Conservation (phyloP, 2,329 filamentous ascomycete species). For the Sclerotinia sclerotiorum region DNA sequence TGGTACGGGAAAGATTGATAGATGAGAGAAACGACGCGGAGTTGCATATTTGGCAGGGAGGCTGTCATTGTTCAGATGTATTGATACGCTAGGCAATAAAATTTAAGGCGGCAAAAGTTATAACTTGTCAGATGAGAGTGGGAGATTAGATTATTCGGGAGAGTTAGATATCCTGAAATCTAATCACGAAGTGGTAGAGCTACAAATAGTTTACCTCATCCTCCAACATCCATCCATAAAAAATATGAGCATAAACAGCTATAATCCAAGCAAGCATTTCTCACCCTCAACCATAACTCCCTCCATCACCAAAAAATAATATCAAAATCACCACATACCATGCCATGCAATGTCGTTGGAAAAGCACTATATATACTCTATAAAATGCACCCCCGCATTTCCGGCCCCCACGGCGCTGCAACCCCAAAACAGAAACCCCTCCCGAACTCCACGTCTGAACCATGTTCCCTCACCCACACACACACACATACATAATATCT, state of each 20-base stretch:
- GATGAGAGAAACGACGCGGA: conserved; percentile 41
- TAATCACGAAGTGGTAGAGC: not conserved
- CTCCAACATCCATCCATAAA: not conserved
- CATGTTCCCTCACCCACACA: conserved; percentile 13
- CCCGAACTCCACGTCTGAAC: conserved; percentile 16
- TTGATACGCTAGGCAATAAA: conserved; percentile 9
- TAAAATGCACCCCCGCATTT: conserved; percentile 3
- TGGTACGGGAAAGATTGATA: conserved; percentile 42
- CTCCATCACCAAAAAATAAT: not conserved
- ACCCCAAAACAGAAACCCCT: not conserved
- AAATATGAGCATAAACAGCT: no score
- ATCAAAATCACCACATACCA: not conserved
- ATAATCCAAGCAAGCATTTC: not conserved
- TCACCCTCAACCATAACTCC: not conserved
- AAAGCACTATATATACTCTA: not conserved
- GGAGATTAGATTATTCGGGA: not conserved
- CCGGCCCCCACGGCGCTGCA: conserved; percentile 6
- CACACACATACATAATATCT: conserved; percentile 4
- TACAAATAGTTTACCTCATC: no score
- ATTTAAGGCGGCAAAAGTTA: no score
- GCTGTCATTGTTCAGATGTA: conserved; percentile 21
- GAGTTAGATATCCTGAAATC: no score
- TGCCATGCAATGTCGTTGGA: not conserved
- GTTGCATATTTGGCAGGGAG: conserved; percentile 43
- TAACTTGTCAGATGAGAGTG: not conserved